Conservation (phyloP, 2,329 filamentous ascomycete genomes). For the Diatrype stigma region DNA sequence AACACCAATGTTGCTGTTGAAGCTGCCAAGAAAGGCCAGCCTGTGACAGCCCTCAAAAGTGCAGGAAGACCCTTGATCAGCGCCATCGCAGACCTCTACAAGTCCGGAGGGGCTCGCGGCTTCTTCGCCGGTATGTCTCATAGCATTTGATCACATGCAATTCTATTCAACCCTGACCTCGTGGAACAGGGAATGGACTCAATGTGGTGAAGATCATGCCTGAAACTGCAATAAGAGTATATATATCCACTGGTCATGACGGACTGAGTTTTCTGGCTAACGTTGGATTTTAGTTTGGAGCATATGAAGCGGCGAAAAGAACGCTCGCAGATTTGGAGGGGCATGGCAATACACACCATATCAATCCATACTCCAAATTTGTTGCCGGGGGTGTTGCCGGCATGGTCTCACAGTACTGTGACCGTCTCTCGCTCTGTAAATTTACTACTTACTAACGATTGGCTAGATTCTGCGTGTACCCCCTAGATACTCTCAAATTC, state of each 20-base stretch:
- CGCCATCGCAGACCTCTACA: constrained; percentile 76
- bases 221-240: constrained; percentile 85
- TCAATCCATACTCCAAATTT: constrained; percentile 84
- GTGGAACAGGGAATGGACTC: constrained; percentile 73
- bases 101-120: constrained; percentile 78
- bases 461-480: constrained; percentile 59
- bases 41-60: constrained; percentile 60
- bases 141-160: not conserved
- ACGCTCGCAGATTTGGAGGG: constrained; percentile 83
- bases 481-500: constrained; percentile 47
- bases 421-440: constrained; percentile 1
- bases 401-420: constrained; percentile 81
- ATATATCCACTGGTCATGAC: constrained; percentile 4
- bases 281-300: constrained; percentile 62
- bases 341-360: constrained; percentile 73
- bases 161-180: constrained; percentile 5
- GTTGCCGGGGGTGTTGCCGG: constrained; percentile 85
- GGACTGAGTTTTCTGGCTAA: constrained; percentile 9
- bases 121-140: constrained; percentile 80
- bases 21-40: constrained; percentile 67
- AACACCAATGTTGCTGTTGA: constrained; percentile 52
- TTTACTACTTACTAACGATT: constrained; percentile 16
- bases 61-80: constrained; percentile 65
- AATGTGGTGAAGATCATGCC: constrained; percentile 99
- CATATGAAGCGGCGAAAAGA: constrained; percentile 92